phyloP scores from a whole-genome alignment of 2,329 filamentous ascomycete genomes.

The Thielaviopsis populi region DNA sequence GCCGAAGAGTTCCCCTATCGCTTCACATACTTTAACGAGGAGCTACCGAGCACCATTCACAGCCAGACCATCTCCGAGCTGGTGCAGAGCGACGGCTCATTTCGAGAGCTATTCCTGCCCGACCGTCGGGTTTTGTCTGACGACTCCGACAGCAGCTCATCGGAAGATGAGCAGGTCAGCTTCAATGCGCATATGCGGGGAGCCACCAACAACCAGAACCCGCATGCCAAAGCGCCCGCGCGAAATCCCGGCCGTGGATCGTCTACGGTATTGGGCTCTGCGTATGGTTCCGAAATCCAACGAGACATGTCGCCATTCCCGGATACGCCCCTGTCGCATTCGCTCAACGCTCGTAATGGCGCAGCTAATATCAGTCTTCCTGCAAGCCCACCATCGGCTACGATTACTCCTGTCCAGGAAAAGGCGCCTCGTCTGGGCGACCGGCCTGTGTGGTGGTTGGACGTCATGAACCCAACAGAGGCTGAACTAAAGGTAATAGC shows the following conservation, averaged over 20 bases:
- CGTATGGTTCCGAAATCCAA: neutral
- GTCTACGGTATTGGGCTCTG: neutral
- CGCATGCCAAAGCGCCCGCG: conserved; percentile 5
- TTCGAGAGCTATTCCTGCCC: conserved; percentile 78
- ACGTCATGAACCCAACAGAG: conserved; percentile 80
- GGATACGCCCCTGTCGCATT: neutral
- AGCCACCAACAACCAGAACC: conserved; percentile 8
- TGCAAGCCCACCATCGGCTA: conserved; percentile 2
- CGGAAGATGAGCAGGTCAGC: conserved; percentile 16
- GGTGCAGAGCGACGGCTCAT: conserved; percentile 68
- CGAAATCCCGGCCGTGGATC: neutral
- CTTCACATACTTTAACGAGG: conserved; percentile 98
- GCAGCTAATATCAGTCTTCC: neutral
- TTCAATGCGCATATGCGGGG: conserved; percentile 16
- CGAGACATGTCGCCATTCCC: conserved; percentile 3
- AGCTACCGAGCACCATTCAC: conserved; percentile 90
- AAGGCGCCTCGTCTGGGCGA: conserved; percentile 53
- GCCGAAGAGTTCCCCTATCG: conserved; percentile 85
- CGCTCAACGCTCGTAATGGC: conserved; percentile 3
- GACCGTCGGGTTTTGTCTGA: conserved; percentile 65
- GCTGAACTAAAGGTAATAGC: conserved; percentile 88
- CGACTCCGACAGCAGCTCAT: conserved; percentile 43
- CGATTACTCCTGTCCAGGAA: conserved; percentile 19
- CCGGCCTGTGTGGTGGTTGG: conserved; percentile 91
- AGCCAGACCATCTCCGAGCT: conserved; percentile 90